Conservation (phyloP, 805 yeast species). For the Metschnikowia bowlesiae region DNA sequence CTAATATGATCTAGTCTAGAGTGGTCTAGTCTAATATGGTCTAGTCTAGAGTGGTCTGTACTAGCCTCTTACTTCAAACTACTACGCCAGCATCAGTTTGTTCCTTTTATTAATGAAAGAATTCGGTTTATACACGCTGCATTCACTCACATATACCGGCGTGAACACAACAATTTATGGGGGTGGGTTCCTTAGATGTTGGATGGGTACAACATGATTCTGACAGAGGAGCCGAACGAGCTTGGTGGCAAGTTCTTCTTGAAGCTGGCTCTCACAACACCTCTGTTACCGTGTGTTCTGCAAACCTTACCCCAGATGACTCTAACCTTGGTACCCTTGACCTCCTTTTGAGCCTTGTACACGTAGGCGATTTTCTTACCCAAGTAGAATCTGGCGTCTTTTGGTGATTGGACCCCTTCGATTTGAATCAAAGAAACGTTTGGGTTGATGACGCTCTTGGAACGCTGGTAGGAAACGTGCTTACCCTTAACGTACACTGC, state of each 20-base stretch:
- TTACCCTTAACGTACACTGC: conserved; percentile 99
- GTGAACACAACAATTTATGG: conserved; percentile 10
- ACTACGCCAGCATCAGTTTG: conserved; percentile 1
- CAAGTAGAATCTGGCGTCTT: conserved; percentile 97
- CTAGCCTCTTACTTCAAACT: too few relatives aligned
- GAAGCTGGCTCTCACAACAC: conserved; percentile 98
- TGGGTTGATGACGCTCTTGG: conserved; percentile 97
- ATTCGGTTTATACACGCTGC: conserved; percentile 20
- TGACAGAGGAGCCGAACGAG: conserved; percentile 99
- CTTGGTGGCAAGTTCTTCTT: conserved; percentile 98
- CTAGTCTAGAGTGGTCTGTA: too few relatives aligned
- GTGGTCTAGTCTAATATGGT: too few relatives aligned
- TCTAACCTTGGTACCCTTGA: conserved; percentile 98
- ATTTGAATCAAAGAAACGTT: conserved; percentile 93
- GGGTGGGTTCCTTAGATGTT: conserved; percentile 69
- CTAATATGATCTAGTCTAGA: too few relatives aligned
- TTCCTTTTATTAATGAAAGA: conserved; percentile 16
- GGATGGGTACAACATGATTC: conserved; percentile 99
- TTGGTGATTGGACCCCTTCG: conserved; percentile 89
- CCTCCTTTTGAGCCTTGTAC: conserved; percentile 97
- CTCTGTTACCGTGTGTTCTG: conserved; percentile 98
- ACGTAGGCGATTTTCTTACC: conserved; percentile 99
- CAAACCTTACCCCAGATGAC: conserved; percentile 99
- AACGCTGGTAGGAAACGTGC: conserved; percentile 99
- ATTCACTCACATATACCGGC: conserved; percentile 5